Base-by-base conservation (phyloP, 2,329 filamentous ascomycete genomes). In the Pyrenophora teres region DNA sequence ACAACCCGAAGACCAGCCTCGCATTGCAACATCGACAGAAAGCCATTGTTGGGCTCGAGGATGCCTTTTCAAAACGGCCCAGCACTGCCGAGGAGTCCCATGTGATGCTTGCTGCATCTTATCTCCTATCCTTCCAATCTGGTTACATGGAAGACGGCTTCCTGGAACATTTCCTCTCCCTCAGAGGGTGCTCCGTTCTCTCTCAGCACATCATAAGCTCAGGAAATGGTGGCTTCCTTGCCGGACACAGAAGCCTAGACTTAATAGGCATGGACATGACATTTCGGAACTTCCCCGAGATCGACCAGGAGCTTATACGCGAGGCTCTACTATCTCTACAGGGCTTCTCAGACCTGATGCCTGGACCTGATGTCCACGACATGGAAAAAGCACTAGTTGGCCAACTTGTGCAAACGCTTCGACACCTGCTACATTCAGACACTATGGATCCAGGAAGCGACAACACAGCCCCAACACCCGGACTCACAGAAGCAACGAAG, bases 81-180 rank as follows among this genome's bases (percentile, higher is more conserved):
- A 56, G 57, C 3, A 48, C 39, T 18, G 42, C 59, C n/a, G 48
- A 60, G n/a, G 59, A 67, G 44, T 62, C 60, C 4, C 62, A 67
- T 40, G 52, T 58, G 18, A 67, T 65, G 61, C 52, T 67, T 6
- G 64, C 61, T 3, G 60, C 62, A 9, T 60, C 57, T n/a, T 65
- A 59, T 40, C 21, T 64, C 1, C 53, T 65, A 12, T 59, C 56
- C 7, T 56, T 56, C 12, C 62, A 67, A 35, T 60, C 60, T 12
- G 48, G 45, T 30, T 64, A 59, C 42, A 54, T 67, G 36, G 30
- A 49, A 7, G 61, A 65, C 33, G 61, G 56, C 10, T 53, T 63
- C 38, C 13, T 64, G 3, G 62, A 67, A 9, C 54, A 59, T 32
- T 56, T 65, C 16, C 25, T 65, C 4, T 62, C 54, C 4, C 32